phyloP scores from a whole-genome alignment of 768 basidiomycete genomes.

The Russula abietina region DNA sequence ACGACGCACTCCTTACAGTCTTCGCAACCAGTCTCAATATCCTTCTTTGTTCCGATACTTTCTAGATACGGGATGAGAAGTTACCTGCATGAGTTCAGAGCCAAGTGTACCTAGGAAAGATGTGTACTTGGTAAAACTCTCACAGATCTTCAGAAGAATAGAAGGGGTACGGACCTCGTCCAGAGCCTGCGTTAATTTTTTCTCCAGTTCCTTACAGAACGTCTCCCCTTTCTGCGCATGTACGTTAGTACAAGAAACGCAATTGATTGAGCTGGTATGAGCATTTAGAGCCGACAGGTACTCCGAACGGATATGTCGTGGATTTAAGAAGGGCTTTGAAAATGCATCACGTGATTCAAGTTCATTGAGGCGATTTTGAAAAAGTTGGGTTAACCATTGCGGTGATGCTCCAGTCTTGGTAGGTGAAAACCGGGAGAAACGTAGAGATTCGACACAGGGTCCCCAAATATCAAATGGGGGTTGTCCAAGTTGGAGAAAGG shows the following conservation, averaged over 20 bases:
- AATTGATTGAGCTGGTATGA: neutral
- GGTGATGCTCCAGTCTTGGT: neutral
- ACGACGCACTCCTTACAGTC: no score
- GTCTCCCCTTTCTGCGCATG: neutral
- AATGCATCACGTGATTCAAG: neutral
- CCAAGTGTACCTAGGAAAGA: no score
- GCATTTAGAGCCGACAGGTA: neutral
- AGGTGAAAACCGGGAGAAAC: neutral
- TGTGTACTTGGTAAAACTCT: neutral
- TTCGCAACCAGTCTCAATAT: no score
- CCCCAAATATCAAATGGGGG: neutral
- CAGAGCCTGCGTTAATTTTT: neutral
- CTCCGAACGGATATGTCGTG: neutral
- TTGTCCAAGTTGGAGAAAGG: neutral
- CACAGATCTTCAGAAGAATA: no score
- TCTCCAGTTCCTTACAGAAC: neutral
- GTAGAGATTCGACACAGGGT: neutral
- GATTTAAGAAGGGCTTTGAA: neutral
- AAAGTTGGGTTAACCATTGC: neutral
- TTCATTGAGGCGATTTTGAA: neutral
- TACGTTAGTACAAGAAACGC: neutral
- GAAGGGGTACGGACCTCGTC: neutral
- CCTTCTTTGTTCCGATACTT: neutral
- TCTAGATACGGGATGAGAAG: neutral
- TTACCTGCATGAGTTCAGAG: no score